These are phyloP conservation scores for Mycena pura DNA, from an alignment of 768 basidiomycete genomes.

Conservation along the genomic window DNA sequence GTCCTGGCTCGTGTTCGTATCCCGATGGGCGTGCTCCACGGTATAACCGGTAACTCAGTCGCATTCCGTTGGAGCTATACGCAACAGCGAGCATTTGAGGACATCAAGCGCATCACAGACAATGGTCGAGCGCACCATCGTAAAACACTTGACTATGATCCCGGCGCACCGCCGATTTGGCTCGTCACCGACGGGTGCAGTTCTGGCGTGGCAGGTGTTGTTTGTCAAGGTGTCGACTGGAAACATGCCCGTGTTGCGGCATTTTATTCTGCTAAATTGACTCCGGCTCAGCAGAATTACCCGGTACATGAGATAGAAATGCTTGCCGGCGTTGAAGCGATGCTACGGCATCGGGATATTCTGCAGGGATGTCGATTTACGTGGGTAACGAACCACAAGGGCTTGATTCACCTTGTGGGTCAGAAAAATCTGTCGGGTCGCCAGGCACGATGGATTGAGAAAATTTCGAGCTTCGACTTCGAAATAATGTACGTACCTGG, in stretches of 20 bases:
- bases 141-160: conserved; percentile 33
- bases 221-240: conserved; percentile 21
- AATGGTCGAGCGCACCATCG: not conserved
- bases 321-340: not conserved
- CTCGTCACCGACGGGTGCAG: conserved; percentile 26
- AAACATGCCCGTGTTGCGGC: conserved; percentile 35
- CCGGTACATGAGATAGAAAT: conserved; percentile 13
- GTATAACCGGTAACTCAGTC: not conserved
- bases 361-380: not conserved
- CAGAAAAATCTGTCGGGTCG: not conserved
- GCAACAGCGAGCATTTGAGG: too few species aligned
- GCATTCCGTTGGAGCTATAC: not conserved
- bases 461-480: not conserved
- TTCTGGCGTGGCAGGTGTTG: conserved; percentile 9
- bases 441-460: not conserved
- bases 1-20: not conserved
- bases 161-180: conserved; percentile 13
- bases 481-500: not conserved
- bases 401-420: not conserved
- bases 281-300: conserved; percentile 27
- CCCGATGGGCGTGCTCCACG: not conserved
- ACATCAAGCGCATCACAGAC: not conserved
- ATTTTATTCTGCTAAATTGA: conserved; percentile 29
- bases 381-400: conserved; percentile 2
- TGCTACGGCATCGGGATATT: conserved; percentile 3